phyloP scores from a whole-genome alignment of 352 stramenopile genomes.

The Pilasporangium apinafurcum region DNA sequence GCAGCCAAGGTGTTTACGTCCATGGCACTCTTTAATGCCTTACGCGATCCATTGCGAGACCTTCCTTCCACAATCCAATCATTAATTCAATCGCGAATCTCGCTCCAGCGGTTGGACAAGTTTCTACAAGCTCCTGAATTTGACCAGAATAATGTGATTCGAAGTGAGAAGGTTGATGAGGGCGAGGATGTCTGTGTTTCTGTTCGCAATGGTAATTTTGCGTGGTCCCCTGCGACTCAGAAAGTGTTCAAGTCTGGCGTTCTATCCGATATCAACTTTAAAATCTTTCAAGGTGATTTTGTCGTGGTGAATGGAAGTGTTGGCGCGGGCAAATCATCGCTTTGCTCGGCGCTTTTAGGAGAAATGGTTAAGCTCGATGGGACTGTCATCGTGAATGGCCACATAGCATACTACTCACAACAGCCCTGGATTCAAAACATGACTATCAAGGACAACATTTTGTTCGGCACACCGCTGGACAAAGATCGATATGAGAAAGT shows the following conservation, averaged over 20 bases:
- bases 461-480: constrained; percentile 79
- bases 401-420: constrained; percentile 72
- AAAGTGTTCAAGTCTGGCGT: no score
- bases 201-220: not conserved
- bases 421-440: constrained; percentile 94
- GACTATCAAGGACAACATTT: constrained; percentile 91
- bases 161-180: not conserved
- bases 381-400: constrained; percentile 28
- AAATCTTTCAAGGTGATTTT: constrained; percentile 34
- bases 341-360: constrained; percentile 43
- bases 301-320: constrained; percentile 42
- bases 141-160: constrained; percentile 8
- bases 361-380: constrained; percentile 79
- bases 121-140: constrained; percentile 30
- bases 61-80: constrained; percentile 27
- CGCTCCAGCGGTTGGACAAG: constrained; percentile 20
- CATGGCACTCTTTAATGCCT: constrained; percentile 40
- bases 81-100: constrained; percentile 31
- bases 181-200: constrained; percentile 1
- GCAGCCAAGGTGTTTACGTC: constrained; percentile 48
- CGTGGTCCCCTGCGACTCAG: constrained; percentile 10
- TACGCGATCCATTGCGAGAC: constrained; percentile 27
- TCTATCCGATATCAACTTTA: constrained; percentile 37
- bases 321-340: constrained; percentile 48
- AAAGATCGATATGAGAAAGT: constrained; percentile 37